Conservation (phyloP, 495 filamentous ascomycete genomes). For the Delitschia confertaspora region DNA sequence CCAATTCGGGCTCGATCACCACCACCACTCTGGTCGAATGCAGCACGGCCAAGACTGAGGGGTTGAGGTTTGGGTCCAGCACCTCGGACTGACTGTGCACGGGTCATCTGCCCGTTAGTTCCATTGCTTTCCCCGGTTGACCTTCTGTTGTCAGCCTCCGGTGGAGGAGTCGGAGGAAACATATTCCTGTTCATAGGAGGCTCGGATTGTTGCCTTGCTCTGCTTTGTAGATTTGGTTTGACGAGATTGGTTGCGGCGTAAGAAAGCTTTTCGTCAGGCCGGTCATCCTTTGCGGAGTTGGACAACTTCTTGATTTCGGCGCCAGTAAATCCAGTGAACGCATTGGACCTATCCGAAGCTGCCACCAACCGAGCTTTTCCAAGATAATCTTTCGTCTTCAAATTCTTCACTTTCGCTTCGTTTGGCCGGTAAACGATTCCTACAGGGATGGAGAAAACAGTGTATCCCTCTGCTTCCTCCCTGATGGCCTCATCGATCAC, state of each 20-base stretch:
- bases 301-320: constrained; percentile 60
- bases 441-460: constrained; percentile 96
- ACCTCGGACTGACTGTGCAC: constrained; percentile 30
- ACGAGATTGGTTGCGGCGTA: constrained; percentile 88
- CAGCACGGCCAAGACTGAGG: constrained; percentile 35
- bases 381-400: constrained; percentile 94
- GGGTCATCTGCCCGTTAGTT: constrained; percentile 12
- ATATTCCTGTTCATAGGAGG: constrained; percentile 77
- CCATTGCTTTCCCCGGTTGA: constrained; percentile 11
- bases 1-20: constrained; percentile 28
- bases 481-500: constrained; percentile 95
- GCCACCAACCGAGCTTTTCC: constrained; percentile 92
- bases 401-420: constrained; percentile 94
- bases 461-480: constrained; percentile 94
- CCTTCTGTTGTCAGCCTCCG: constrained; percentile 60
- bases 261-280: constrained; percentile 69
- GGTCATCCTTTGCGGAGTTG: constrained; percentile 54
- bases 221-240: constrained; percentile 65
- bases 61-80: constrained; percentile 32
- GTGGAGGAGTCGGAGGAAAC: constrained; percentile 93
- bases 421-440: constrained; percentile 93
- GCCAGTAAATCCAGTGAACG: constrained; percentile 67
- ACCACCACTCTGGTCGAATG: constrained; percentile 30
- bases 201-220: constrained; percentile 73
- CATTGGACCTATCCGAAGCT: constrained; percentile 68